Conservation (phyloP, 2,329 filamentous ascomycete genomes). For the Colletotrichum higginsianum region DNA sequence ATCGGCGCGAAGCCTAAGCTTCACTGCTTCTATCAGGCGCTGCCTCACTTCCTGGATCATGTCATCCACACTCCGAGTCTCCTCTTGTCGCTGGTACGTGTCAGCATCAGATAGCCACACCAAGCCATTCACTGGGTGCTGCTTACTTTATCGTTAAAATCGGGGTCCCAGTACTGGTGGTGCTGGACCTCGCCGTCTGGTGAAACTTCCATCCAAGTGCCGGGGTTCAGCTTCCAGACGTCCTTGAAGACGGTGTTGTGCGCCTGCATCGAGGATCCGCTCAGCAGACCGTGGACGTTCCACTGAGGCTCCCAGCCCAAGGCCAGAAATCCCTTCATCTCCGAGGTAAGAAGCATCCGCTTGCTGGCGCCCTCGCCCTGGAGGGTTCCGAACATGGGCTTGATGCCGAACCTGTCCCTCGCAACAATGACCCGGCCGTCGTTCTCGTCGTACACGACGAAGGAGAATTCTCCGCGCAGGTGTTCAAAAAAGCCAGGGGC, state of each 20-base stretch:
- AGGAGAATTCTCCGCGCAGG: conserved; percentile 69
- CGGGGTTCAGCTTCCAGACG: conserved; percentile 61
- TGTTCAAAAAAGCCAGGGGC: conserved; percentile 53
- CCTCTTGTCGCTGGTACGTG: conserved; percentile 48
- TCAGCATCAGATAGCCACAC: neutral
- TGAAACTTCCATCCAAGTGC: conserved; percentile 58
- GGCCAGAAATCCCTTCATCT: conserved; percentile 68
- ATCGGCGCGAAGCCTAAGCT: conserved; percentile 68
- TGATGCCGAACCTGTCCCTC: conserved; percentile 70
- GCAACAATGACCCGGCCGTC: conserved; percentile 61
- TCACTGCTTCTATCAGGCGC: conserved; percentile 65
- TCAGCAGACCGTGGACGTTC: conserved; percentile 63
- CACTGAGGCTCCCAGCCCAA: conserved; percentile 67
- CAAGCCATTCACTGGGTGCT: neutral
- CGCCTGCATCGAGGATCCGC: conserved; percentile 60
- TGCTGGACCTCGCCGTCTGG: conserved; percentile 54
- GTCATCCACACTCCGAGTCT: conserved; percentile 63
- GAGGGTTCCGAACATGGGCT: conserved; percentile 68
- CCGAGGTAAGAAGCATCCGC: conserved; percentile 63
- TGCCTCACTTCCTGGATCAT: conserved; percentile 65
- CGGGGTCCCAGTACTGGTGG: conserved; percentile 67
- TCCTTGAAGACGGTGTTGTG: conserved; percentile 65
- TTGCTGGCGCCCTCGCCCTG: conserved; percentile 48
- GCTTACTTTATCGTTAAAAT: conserved; percentile 66
- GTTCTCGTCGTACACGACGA: conserved; percentile 64